phyloP scores from a whole-genome alignment of 1,139 yeast genomes.

The Pichia terricola region DNA sequence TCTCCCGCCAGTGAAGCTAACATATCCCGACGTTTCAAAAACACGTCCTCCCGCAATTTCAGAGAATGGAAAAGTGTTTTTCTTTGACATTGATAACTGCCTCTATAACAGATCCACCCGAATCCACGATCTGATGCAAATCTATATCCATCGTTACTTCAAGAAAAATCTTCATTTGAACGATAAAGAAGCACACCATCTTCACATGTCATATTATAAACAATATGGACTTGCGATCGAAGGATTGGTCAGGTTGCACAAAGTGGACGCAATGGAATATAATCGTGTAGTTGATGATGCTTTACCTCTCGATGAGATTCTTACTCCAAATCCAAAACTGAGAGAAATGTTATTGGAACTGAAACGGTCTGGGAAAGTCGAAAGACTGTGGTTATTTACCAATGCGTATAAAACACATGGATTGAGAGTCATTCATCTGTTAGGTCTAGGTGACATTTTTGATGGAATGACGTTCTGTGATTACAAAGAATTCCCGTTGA shows the following conservation, averaged over 20 bases:
- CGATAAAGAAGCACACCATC: slow-evolving; percentile 65
- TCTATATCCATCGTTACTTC: slow-evolving; percentile 73
- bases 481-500: slow-evolving; percentile 50
- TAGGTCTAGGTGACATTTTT: slow-evolving; percentile 83
- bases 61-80: slow-evolving; percentile 44
- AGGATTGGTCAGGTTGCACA: slow-evolving; percentile 76
- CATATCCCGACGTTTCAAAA: slow-evolving; percentile 28
- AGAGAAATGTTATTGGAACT: slow-evolving; percentile 42
- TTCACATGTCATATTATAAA: slow-evolving; percentile 69
- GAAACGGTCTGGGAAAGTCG: slow-evolving; percentile 37
- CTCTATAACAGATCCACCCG: slow-evolving; percentile 63
- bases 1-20: slow-evolving; percentile 30
- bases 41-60: slow-evolving; percentile 40
- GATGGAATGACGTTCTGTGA: slow-evolving; percentile 94
- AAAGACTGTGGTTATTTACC: slow-evolving; percentile 77
- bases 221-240: slow-evolving; percentile 90
- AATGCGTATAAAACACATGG: slow-evolving; percentile 93
- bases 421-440: slow-evolving; percentile 57
- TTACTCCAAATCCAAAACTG: slow-evolving; percentile 48
- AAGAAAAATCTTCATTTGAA: slow-evolving; percentile 49
- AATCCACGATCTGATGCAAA: slow-evolving; percentile 84
- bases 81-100: slow-evolving; percentile 90
- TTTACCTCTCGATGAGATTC: slow-evolving; percentile 68
- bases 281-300: slow-evolving; percentile 87
- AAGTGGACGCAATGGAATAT: slow-evolving; percentile 81